phyloP scores from a whole-genome alignment of 2,329 filamentous ascomycete genomes.

The Trichoderma harzianum region DNA sequence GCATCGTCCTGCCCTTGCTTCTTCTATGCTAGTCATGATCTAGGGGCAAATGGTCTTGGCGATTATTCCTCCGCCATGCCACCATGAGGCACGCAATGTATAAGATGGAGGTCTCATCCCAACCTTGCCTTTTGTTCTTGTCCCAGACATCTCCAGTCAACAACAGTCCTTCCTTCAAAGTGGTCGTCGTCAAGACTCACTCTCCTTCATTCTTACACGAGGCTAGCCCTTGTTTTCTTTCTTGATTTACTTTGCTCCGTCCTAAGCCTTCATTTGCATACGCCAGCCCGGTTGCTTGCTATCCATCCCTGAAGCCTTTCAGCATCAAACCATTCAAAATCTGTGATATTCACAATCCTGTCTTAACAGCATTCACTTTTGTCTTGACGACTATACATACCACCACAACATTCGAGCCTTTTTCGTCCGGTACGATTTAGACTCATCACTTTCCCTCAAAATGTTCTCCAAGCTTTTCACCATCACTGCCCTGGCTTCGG shows the following conservation, averaged over 20 bases:
- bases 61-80: slow-evolving; percentile 2
- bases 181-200: slow-evolving; percentile 33
- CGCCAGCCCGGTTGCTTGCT: slow-evolving; percentile 15
- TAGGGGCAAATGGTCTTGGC: not conserved
- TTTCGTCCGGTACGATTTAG: slow-evolving; percentile 34
- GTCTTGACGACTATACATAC: slow-evolving; percentile 30
- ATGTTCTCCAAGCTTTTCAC: slow-evolving; percentile 52
- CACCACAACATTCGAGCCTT: slow-evolving; percentile 20
- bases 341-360: slow-evolving; percentile 17
- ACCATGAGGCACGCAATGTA: slow-evolving; percentile 13
- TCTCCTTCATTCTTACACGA: slow-evolving; percentile 28
- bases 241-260: slow-evolving; percentile 1
- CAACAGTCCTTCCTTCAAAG: slow-evolving; percentile 23
- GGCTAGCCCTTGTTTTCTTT: slow-evolving; percentile 36
- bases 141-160: slow-evolving; percentile 17
- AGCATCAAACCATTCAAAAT: slow-evolving; percentile 16
- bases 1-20: slow-evolving; percentile 9
- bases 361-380: not conserved
- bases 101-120: slow-evolving; percentile 17
- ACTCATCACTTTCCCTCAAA: slow-evolving; percentile 34
- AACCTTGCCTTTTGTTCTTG: slow-evolving; percentile 6
- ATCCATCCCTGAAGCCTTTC: slow-evolving; percentile 25
- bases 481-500: slow-evolving; percentile 53
- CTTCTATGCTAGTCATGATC: slow-evolving; percentile 15
- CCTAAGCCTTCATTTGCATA: not conserved